phyloP scores from a whole-genome alignment of 2,329 filamentous ascomycete genomes.

The Ilyonectria robusta region DNA sequence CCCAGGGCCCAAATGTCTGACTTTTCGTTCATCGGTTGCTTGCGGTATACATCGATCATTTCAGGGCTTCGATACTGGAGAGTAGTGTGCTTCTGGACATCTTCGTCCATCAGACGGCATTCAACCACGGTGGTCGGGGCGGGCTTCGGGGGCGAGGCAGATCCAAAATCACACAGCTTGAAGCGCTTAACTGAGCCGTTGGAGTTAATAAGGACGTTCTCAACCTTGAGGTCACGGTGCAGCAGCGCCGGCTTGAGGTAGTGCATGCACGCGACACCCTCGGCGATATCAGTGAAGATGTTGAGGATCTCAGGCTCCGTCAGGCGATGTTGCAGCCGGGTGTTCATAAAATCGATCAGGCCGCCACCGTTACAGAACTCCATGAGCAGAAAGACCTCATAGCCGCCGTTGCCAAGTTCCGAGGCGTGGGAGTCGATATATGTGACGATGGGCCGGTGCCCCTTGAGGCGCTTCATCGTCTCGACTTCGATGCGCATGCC shows the following conservation, averaged over 20 bases:
- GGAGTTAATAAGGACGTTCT: conserved; percentile 92
- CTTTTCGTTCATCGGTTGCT: conserved; percentile 97
- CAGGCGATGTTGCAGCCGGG: conserved; percentile 92
- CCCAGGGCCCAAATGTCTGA: conserved; percentile 98
- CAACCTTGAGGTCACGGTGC: conserved; percentile 96
- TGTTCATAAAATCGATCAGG: conserved; percentile 99
- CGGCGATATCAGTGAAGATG: conserved; percentile 96
- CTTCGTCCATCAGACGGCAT: conserved; percentile 93
- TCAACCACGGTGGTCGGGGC: conserved; percentile 90
- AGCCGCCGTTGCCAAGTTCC: conserved; percentile 91
- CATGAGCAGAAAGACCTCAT: conserved; percentile 98
- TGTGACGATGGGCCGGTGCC: conserved; percentile 94
- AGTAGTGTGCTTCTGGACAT: conserved; percentile 96
- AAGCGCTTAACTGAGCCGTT: conserved; percentile 79
- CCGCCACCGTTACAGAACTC: conserved; percentile 96
- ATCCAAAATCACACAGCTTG: conserved; percentile 99
- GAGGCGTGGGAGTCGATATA: conserved; percentile 99
- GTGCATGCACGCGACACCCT: conserved; percentile 99
- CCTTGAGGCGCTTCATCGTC: conserved; percentile 99
- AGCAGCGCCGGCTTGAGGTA: conserved; percentile 95
- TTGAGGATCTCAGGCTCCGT: conserved; percentile 98
- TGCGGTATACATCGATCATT: conserved; percentile 98
- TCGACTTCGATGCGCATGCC: conserved; percentile 99
- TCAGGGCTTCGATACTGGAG: conserved; percentile 98
- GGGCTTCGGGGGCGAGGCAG: conserved; percentile 84